Percentiles rank a stretch among this genome's conserved stretches.
Evolutionary conservation across 495 filamentous ascomycete species (phyloP).

Genomic region (Ascobolus immersus): DNA sequence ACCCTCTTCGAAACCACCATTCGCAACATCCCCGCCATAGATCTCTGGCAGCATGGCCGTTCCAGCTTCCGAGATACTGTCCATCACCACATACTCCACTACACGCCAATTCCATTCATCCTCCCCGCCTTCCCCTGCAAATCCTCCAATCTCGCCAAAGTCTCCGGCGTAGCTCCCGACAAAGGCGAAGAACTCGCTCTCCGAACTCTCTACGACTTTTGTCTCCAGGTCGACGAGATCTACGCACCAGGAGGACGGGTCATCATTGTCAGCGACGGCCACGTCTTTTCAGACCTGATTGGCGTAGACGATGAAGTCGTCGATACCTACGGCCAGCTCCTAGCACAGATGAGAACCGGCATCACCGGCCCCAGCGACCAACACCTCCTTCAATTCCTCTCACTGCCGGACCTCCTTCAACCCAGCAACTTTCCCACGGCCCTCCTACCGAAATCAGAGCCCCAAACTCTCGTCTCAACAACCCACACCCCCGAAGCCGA

Average conservation of each 20-base stretch:
- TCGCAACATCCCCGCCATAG: too few relatives aligned
- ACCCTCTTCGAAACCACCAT: too few relatives aligned
- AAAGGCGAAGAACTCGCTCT: slow-evolving; percentile 16
- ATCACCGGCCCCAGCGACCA: slow-evolving; percentile 7
- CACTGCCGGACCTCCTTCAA: slow-evolving; percentile 14
- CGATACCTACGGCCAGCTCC: slow-evolving; percentile 15
- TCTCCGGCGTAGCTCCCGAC: slow-evolving; percentile 13
- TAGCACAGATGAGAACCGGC: slow-evolving; percentile 16
- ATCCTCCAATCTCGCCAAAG: slow-evolving; percentile 15
- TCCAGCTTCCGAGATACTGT: too few relatives aligned
- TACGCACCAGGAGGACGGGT: slow-evolving; percentile 18
- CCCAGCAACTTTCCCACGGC: slow-evolving; percentile 3
- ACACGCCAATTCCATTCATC: slow-evolving; percentile 9
- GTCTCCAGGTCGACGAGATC: slow-evolving; percentile 13
- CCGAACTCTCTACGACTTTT: slow-evolving; percentile 15
- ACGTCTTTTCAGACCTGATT: slow-evolving; percentile 21
- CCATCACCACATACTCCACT: slow-evolving; percentile 9
- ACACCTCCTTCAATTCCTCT: slow-evolving; percentile 11
- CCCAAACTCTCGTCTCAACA: slow-evolving; percentile 16
- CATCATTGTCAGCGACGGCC: slow-evolving; percentile 20
- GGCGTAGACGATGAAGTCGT: slow-evolving; percentile 20
- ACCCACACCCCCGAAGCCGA: slow-evolving; percentile 16
- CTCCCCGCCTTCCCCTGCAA: slow-evolving; percentile 19
- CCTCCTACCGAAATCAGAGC: background rate
- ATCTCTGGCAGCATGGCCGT: too few relatives aligned